Evolutionary conservation across 441 rosid species (phyloP).

Genomic region (Syzygium syzygioides): DNA sequence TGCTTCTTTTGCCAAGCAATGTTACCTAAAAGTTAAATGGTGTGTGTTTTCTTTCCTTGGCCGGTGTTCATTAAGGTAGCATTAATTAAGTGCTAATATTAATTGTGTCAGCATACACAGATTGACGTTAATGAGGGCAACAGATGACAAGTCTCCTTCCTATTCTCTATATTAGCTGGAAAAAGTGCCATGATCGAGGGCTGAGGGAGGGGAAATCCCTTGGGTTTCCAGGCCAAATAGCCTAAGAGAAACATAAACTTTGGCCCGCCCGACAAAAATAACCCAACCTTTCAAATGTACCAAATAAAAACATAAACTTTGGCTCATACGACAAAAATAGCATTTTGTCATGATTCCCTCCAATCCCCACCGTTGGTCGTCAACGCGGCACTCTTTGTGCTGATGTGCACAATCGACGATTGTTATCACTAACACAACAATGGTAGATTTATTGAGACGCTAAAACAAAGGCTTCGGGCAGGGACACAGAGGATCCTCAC

Average conservation of each 20-base stretch:
- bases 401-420: background rate
- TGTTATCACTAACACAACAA: background rate
- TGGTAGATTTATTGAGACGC: background rate
- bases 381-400: background rate
- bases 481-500: rapidly evolving
- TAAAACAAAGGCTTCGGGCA: background rate
- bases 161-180: background rate
- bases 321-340: background rate
- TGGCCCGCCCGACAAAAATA: background rate
- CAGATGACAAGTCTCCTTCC: background rate
- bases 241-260: background rate
- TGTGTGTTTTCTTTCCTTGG: too few species aligned
- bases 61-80: too few species aligned
- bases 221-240: background rate
- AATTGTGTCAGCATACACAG: too few species aligned
- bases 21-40: too few species aligned
- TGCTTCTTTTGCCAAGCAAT: too few species aligned
- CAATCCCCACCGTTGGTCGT: background rate
- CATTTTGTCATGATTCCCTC: background rate
- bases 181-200: background rate
- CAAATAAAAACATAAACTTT: background rate
- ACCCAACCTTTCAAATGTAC: too few species aligned
- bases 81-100: too few species aligned
- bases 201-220: background rate
- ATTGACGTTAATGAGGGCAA: too few species aligned